Base-by-base conservation (phyloP, 371 early-diverging fungal genomes). In the Parasitella parasitica region DNA sequence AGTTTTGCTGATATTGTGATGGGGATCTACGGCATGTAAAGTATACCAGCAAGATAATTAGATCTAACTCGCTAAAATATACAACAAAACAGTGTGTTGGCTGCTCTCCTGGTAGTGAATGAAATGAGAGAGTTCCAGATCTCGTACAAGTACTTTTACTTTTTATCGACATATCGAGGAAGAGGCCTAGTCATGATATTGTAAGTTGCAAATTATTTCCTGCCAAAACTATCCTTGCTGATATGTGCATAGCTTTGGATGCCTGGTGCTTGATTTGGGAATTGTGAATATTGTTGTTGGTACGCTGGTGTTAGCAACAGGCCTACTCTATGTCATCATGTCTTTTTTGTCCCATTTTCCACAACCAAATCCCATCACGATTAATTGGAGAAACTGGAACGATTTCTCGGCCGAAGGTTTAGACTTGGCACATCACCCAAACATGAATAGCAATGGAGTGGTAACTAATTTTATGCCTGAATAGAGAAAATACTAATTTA, bases 1-100 rank as follows among this genome's bases (percentile, higher is more conserved):
- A 66, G 69, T 18, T 78, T 78, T 43, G 70, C 76, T 18, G 69
- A 70, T 12, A 73, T 78, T 26, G 75, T 76, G 3, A 41, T 78
- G 50, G 70, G 72, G n/a, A 78, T 78, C 16, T 78, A 78, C 61
- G 76, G 72, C 61, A 70, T 70, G 79, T 78, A 72, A n/a, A 69
- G 43, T 49, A 4, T 49, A 15, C n/a, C 38, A 38, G 49, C 9
- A 13, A 12, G 13, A 3, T 12, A 8, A 12, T 48, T 4, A 8
- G 13, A 2, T 22, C 1, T 28, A 28, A 15, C 1, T 15, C 7
- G n/a, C 28, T 49, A 49, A 49, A 26, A 3, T 6, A 15, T 49
- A 12, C 4, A 28, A 9, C 9, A 1, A 13, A 49, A 46, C n/a
- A 78, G 78, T 4, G 55, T 73, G 0, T 68, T 78, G 30, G 76